Conservation (phyloP, 2,329 filamentous ascomycete genomes). For the Colletotrichum liriopes region DNA sequence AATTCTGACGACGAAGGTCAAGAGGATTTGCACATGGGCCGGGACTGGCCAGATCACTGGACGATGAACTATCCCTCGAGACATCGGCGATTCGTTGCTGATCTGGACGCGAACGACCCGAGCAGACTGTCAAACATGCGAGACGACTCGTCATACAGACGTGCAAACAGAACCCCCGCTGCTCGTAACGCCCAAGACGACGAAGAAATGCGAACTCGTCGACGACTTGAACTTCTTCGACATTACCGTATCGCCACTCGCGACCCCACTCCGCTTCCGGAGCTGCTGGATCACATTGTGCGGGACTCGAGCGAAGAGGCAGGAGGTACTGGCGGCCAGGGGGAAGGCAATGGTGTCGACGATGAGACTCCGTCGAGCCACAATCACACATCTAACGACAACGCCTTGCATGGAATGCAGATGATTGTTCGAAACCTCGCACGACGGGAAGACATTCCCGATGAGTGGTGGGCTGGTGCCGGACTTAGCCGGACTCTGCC, state of each 20-base stretch:
- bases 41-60: slow-evolving; percentile 36
- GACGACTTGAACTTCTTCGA: slow-evolving; percentile 33
- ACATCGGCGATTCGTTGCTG: slow-evolving; percentile 40
- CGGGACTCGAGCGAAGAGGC: slow-evolving; percentile 34
- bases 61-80: slow-evolving; percentile 42
- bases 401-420: slow-evolving; percentile 74
- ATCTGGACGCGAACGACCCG: slow-evolving; percentile 36
- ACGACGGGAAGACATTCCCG: slow-evolving; percentile 81
- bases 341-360: slow-evolving; percentile 31
- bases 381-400: slow-evolving; percentile 51
- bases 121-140: slow-evolving; percentile 38
- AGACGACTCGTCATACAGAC: slow-evolving; percentile 16
- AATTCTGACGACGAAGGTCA: slow-evolving; percentile 68
- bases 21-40: slow-evolving; percentile 43
- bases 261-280: slow-evolving; percentile 28
- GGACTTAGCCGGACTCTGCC: slow-evolving; percentile 75
- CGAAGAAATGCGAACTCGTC: slow-evolving; percentile 34
- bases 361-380: slow-evolving; percentile 36
- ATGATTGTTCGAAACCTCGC: slow-evolving; percentile 80
- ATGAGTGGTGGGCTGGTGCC: slow-evolving; percentile 85
- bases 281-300: slow-evolving; percentile 26
- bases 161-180: background rate
- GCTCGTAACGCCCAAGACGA: slow-evolving; percentile 10
- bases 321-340: slow-evolving; percentile 18
- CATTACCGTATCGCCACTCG: slow-evolving; percentile 31